These are phyloP conservation scores for Arthonia radiata DNA, from an alignment of 495 filamentous ascomycete genomes.

Conservation along the genomic window DNA sequence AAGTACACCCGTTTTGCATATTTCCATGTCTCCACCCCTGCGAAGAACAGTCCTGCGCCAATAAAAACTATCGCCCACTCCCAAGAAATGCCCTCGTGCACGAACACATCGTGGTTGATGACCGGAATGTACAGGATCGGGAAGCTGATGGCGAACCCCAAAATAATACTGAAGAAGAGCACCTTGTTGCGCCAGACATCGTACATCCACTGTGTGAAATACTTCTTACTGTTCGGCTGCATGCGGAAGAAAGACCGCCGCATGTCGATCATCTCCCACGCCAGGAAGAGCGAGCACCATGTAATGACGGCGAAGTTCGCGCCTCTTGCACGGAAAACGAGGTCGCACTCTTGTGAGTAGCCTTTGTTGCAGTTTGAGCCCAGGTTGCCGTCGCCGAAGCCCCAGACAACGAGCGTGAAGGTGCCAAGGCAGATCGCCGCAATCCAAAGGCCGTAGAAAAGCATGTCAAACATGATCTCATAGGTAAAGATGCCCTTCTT, in stretches of 20 bases:
- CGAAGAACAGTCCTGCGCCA: neutral
- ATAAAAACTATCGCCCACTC: conserved; percentile 11
- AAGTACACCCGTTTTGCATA: neutral
- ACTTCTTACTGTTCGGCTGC: conserved; percentile 17
- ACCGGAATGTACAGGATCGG: conserved; percentile 49
- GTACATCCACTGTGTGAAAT: neutral
- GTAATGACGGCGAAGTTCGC: conserved; percentile 56
- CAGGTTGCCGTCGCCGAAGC: conserved; percentile 31
- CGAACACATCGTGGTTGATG: conserved; percentile 45
- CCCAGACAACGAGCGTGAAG: conserved; percentile 47
- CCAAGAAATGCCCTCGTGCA: conserved; percentile 36
- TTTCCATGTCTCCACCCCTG: neutral
- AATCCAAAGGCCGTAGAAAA: conserved; percentile 48
- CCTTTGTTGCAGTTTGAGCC: conserved; percentile 39
- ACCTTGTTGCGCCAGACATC: conserved; percentile 48
- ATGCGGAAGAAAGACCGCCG: conserved; percentile 44
- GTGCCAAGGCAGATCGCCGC: conserved; percentile 38
- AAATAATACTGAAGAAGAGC: conserved; percentile 46
- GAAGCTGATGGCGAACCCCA: conserved; percentile 42
- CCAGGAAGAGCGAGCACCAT: conserved; percentile 44
- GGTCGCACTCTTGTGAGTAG: conserved; percentile 26
- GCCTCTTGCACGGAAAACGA: conserved; percentile 51
- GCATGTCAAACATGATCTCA: conserved; percentile 44
- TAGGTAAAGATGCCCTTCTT: conserved; percentile 43
- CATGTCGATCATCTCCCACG: conserved; percentile 55